Percentiles rank a stretch among this genome's conserved stretches.
phyloP scores from a whole-genome alignment of 2,329 filamentous ascomycete species.

The Periconia sp. region DNA sequence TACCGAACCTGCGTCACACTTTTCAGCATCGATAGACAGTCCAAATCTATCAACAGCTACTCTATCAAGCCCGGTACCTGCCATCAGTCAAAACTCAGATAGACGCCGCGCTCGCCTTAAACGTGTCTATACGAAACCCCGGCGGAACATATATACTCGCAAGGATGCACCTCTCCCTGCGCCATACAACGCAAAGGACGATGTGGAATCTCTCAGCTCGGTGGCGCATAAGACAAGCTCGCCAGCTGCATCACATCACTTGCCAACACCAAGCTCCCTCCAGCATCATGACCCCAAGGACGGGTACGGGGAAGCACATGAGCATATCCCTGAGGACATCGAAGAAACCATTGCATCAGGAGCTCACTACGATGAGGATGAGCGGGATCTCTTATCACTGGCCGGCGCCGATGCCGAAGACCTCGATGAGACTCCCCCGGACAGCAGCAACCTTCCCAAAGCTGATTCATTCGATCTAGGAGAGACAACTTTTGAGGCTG shows the following conservation, averaged over 20 bases:
- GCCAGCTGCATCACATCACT: slow-evolving; percentile 18
- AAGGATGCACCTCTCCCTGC: not conserved
- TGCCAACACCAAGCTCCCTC: slow-evolving; percentile 38
- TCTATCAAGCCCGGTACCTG: slow-evolving; percentile 19
- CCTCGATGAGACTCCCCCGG: slow-evolving; percentile 9
- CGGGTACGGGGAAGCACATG: not conserved
- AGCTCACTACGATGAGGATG: slow-evolving; percentile 32
- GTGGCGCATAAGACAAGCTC: slow-evolving; percentile 7
- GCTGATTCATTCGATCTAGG: not conserved
- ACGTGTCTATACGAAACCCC: not conserved
- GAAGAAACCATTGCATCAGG: slow-evolving; percentile 17
- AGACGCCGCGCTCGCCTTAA: slow-evolving; percentile 4
- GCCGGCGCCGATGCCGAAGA: slow-evolving; percentile 15
- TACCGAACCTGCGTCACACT: slow-evolving; percentile 36
- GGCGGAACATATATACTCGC: not conserved
- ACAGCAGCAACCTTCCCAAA: not conserved
- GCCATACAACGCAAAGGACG: not conserved
- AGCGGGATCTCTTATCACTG: slow-evolving; percentile 33
- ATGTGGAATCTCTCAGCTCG: slow-evolving; percentile 4
- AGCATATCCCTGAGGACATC: not conserved
- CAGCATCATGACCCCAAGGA: slow-evolving; percentile 17
- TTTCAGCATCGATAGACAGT: slow-evolving; percentile 24
- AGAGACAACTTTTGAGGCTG: too few relatives aligned
- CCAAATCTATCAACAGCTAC: slow-evolving; percentile 1
- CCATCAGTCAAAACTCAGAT: not conserved